These are phyloP conservation scores for Metschnikowia dekortorum DNA, from an alignment of 805 yeast genomes.

Conservation along the genomic window DNA sequence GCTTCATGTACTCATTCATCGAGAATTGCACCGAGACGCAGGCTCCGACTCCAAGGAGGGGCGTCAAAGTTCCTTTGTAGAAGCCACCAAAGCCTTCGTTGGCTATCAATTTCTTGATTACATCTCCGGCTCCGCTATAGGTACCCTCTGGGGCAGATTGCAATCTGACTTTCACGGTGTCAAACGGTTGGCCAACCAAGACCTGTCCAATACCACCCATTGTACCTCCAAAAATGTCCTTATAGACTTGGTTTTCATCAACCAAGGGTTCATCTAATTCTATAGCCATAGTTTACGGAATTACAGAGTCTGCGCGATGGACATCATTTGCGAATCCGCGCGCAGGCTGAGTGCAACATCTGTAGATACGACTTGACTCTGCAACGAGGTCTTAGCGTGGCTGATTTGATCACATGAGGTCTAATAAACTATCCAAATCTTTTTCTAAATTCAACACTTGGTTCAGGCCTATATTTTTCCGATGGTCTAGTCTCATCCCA, in stretches of 20 bases:
- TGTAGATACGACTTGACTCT: neutral
- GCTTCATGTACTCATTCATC: slow-evolving; percentile 90
- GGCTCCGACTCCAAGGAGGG: slow-evolving; percentile 70
- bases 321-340: neutral
- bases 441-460: neutral
- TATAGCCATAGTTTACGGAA: slow-evolving; percentile 26
- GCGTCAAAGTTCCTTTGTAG: slow-evolving; percentile 45
- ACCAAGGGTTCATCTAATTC: slow-evolving; percentile 42
- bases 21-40: slow-evolving; percentile 96
- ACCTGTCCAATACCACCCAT: slow-evolving; percentile 96
- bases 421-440: too few species aligned
- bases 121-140: slow-evolving; percentile 71
- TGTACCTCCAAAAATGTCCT: slow-evolving; percentile 88
- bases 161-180: slow-evolving; percentile 87
- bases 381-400: neutral
- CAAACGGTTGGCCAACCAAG: slow-evolving; percentile 93
- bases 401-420: neutral
- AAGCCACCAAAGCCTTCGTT: slow-evolving; percentile 40
- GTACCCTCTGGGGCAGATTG: slow-evolving; percentile 82
- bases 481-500: neutral
- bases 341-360: neutral
- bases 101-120: slow-evolving; percentile 60
- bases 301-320: slow-evolving; percentile 1
- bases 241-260: slow-evolving; percentile 45
- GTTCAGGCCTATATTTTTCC: neutral